phyloP scores from a whole-genome alignment of 345 rosid genomes.

The Trapa bicornis region DNA sequence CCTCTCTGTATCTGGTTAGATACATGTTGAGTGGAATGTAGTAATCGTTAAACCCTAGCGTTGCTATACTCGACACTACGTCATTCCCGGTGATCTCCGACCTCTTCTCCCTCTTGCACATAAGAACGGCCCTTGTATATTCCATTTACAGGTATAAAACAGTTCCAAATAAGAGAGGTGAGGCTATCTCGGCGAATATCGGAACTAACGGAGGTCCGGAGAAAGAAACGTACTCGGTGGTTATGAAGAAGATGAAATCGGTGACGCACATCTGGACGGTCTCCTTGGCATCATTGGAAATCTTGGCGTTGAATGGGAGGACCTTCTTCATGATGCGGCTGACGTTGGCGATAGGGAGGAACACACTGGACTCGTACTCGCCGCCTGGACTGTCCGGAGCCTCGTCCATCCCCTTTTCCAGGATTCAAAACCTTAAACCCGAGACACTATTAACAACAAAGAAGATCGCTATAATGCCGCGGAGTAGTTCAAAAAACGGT shows the following conservation, averaged over 20 bases:
- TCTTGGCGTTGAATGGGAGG: slow-evolving; percentile 84
- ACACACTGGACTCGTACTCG: slow-evolving; percentile 56
- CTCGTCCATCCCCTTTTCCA: slow-evolving; percentile 30
- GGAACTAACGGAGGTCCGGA: not conserved
- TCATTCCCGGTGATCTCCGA: slow-evolving; percentile 94
- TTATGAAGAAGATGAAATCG: slow-evolving; percentile 90
- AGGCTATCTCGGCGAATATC: too few relatives aligned
- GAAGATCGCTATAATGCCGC: not conserved
- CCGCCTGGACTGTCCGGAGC: slow-evolving; percentile 49
- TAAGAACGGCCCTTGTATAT: slow-evolving; percentile 11
- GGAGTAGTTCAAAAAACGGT: not conserved
- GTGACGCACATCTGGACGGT: slow-evolving; percentile 94
- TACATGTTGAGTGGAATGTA: slow-evolving; percentile 79
- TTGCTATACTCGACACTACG: slow-evolving; percentile 93
- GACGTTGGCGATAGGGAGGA: slow-evolving; percentile 84
- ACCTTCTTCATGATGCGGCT: slow-evolving; percentile 95
- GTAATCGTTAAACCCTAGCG: slow-evolving; percentile 92
- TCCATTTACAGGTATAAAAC: not conserved
- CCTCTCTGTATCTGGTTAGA: slow-evolving; percentile 79
- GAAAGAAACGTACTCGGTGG: slow-evolving; percentile 67
- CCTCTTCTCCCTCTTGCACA: slow-evolving; percentile 46
- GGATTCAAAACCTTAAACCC: not conserved
- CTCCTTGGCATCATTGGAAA: slow-evolving; percentile 89
- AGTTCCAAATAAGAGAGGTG: not conserved
- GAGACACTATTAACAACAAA: not conserved